Evolutionary conservation across 345 rosid species (phyloP).

Genomic region (Angophora floribunda): DNA sequence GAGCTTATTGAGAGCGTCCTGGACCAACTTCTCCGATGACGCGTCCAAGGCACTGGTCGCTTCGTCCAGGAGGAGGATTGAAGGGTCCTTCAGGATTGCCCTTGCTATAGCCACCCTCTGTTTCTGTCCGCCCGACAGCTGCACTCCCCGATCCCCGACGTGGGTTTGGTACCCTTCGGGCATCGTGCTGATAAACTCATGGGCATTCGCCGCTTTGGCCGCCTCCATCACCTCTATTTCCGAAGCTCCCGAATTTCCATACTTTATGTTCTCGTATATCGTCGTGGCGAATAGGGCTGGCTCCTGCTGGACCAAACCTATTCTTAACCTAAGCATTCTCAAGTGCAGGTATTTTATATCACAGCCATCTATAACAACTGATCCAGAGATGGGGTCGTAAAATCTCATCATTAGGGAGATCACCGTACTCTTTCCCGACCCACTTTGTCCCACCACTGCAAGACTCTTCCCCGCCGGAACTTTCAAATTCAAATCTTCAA

Average conservation of each 20-base stretch:
- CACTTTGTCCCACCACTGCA: slow-evolving; percentile 75
- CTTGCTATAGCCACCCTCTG: slow-evolving; percentile 83
- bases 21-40: slow-evolving; percentile 59
- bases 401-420: slow-evolving; percentile 61
- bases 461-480: slow-evolving; percentile 52
- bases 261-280: slow-evolving; percentile 63
- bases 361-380: slow-evolving; percentile 47
- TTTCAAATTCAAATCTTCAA: slow-evolving; percentile 36
- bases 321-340: slow-evolving; percentile 45
- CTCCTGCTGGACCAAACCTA: slow-evolving; percentile 80
- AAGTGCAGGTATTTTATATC: slow-evolving; percentile 48
- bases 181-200: slow-evolving; percentile 67
- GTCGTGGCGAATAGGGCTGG: slow-evolving; percentile 73
- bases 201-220: slow-evolving; percentile 73
- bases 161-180: slow-evolving; percentile 64
- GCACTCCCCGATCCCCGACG: slow-evolving; percentile 73
- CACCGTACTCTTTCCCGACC: slow-evolving; percentile 83
- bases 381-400: slow-evolving; percentile 54
- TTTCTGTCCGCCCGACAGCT: slow-evolving; percentile 85
- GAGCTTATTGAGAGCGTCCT: slow-evolving; percentile 67
- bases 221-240: slow-evolving; percentile 67
- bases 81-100: slow-evolving; percentile 67
- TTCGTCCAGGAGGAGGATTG: slow-evolving; percentile 73
- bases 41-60: slow-evolving; percentile 82
- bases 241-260: slow-evolving; percentile 54